Evolutionary conservation across 2,329 filamentous ascomycete species (phyloP), one percentile per base, ranked within the genome.

Genomic region (Elsinoe ampelina): DNA sequence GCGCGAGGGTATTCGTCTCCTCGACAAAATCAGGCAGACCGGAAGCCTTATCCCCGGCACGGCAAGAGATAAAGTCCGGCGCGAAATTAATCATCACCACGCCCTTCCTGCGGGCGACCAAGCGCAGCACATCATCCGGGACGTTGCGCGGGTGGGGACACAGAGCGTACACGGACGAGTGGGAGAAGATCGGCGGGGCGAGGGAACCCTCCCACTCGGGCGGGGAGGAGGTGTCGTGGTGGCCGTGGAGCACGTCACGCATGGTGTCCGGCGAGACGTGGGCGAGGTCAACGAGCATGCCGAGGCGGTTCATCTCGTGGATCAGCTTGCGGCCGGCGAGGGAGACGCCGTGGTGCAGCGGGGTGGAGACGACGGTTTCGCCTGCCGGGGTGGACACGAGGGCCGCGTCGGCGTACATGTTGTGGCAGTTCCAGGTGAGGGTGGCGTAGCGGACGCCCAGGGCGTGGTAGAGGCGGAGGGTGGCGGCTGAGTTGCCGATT

Each of bases 111-210:
- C 81, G 70, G 69, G 87, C 88, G 36, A 96, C 87, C 1, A 93
- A 75, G 38, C 85, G 73, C 6, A 97, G 75, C 12, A 95, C 82
- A 57, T 91, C 80, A 61, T 97, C 90, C 1, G 88, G 87, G 6
- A 95, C 91, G 64, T 97, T 97, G 34, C 92, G 82, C 8, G 90
- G 89, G 70, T 96, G 90, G 6, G 88, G 88, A 67, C 90, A 96
- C 19, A 96, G 67, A 1, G 82, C 78, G 64, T 87, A 85, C 1
- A 86, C 88, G 4, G 87, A 92, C 63, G 87, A 93, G 68, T 97
- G 92, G 58, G 85, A 89, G 76, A 89, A 96, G 58, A 96, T 93
- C 4, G 93, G 79, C 0, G 92, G 91, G 0, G 92, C 90, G 57
- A 78, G 74, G 66, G 86, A 91, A 5, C 88, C 87, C 4, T 73